Conservation (phyloP, 495 filamentous ascomycete species). For the Pyrenula aspistea region DNA sequence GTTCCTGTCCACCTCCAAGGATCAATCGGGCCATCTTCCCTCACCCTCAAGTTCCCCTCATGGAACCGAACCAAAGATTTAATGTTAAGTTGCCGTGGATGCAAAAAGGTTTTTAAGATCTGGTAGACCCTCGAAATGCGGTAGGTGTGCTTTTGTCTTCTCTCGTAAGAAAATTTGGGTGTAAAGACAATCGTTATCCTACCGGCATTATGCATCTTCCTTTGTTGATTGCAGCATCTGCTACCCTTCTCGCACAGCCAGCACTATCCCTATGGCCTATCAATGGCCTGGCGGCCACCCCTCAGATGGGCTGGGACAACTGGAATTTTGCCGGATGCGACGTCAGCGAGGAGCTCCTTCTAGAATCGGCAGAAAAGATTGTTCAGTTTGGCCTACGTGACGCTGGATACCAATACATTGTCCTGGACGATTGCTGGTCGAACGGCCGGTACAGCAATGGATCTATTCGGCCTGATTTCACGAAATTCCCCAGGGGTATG, state of each 20-base stretch:
- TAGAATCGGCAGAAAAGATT: constrained; percentile 33
- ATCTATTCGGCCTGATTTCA: constrained; percentile 23
- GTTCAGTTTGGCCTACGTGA: constrained; percentile 37
- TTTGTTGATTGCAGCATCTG: background rate
- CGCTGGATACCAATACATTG: constrained; percentile 43
- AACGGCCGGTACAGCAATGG: constrained; percentile 25
- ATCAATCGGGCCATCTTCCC: background rate
- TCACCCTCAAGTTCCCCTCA: background rate
- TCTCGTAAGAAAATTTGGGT: too few relatives aligned
- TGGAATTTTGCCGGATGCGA: constrained; percentile 46
- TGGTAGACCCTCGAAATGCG: too few relatives aligned
- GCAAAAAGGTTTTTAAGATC: too few relatives aligned
- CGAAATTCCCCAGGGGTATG: constrained; percentile 35
- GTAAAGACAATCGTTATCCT: too few relatives aligned
- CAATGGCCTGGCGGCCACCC: constrained; percentile 29
- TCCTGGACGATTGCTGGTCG: constrained; percentile 41
- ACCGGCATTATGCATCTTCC: background rate
- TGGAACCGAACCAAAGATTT: background rate
- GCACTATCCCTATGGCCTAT: background rate
- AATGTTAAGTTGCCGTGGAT: too few relatives aligned
- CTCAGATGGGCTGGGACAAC: constrained; percentile 33
- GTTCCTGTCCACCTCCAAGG: background rate
- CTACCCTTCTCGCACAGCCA: background rate
- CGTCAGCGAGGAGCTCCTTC: constrained; percentile 34
- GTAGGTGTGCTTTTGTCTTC: too few relatives aligned